These are phyloP conservation scores for Hypsizygus marmoreus DNA, from an alignment of 768 basidiomycete species.

Conservation along the genomic window DNA sequence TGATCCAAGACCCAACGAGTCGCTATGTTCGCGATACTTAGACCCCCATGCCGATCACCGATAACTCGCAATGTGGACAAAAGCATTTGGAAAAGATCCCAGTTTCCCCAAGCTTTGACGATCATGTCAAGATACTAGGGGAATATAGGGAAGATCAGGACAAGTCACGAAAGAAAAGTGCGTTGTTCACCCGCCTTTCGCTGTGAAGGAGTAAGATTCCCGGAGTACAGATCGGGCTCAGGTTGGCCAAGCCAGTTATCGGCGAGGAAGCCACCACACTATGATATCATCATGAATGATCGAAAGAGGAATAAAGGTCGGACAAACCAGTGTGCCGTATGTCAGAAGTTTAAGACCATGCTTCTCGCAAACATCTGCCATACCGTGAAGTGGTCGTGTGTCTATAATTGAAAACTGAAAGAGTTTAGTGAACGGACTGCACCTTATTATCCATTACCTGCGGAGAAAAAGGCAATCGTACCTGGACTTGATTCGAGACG, in stretches of 20 bases:
- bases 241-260: constrained; percentile 71
- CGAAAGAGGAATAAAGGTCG: constrained; percentile 1
- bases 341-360: constrained; percentile 76
- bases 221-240: constrained; percentile 73
- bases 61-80: constrained; percentile 60
- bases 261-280: constrained; percentile 85
- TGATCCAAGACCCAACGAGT: constrained; percentile 86
- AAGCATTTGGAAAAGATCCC: constrained; percentile 73
- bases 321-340: constrained; percentile 76
- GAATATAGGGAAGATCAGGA: constrained; percentile 7
- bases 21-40: constrained; percentile 77
- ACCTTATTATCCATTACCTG: no score
- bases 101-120: constrained; percentile 74
- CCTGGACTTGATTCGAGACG: constrained; percentile 85
- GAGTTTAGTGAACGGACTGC: background rate
- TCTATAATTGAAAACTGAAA: constrained; percentile 80
- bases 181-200: constrained; percentile 59
- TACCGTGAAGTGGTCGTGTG: constrained; percentile 71
- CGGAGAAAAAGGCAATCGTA: constrained; percentile 26
- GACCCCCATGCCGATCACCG: constrained; percentile 64
- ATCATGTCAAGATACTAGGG: constrained; percentile 83
- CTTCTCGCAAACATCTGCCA: constrained; percentile 75
- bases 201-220: constrained; percentile 75
- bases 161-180: constrained; percentile 2
- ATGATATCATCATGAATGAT: constrained; percentile 17